Percentiles rank a stretch among this genome's conserved stretches.
Conservation (phyloP, 176 grass and related monocot species). For the Carex littledalei region DNA sequence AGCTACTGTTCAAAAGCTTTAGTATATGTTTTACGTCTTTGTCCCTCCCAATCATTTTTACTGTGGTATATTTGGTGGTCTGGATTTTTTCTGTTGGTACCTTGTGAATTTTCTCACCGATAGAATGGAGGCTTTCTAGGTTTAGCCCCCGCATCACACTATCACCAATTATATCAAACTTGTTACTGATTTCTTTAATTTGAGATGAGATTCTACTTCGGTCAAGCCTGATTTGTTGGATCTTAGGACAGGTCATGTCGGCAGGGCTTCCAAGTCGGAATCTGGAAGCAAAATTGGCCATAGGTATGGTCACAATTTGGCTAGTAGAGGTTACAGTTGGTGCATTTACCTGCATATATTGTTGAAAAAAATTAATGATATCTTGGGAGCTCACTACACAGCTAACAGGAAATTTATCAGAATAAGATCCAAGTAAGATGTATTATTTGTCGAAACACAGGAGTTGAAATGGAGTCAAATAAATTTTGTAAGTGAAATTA, state of each 20-base stretch:
- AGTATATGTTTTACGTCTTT: constrained; percentile 26
- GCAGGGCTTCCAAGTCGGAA: background rate
- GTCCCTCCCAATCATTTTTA: constrained; percentile 28
- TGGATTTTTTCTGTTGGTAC: background rate
- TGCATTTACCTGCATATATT: constrained; percentile 9
- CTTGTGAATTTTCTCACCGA: constrained; percentile 14
- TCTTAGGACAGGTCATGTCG: background rate
- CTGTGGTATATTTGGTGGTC: constrained; percentile 22
- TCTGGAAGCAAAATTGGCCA: background rate
- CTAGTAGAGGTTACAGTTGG: background rate
- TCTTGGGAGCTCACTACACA: background rate
- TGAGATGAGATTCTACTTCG: background rate
- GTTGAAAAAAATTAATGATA: background rate
- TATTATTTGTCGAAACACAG: background rate
- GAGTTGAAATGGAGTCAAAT: background rate
- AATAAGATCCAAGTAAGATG: background rate
- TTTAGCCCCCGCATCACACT: constrained; percentile 8
- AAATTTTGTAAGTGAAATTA: background rate
- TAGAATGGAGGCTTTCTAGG: constrained; percentile 20
- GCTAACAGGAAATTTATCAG: background rate
- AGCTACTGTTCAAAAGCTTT: background rate
- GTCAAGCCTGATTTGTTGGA: constrained; percentile 1
- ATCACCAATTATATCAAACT: background rate
- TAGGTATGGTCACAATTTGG: constrained; percentile 8
- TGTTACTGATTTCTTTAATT: constrained; percentile 18